Evolutionary conservation across 139 green algal genomes (phyloP).

Genomic region (Choricystis sp.): DNA sequence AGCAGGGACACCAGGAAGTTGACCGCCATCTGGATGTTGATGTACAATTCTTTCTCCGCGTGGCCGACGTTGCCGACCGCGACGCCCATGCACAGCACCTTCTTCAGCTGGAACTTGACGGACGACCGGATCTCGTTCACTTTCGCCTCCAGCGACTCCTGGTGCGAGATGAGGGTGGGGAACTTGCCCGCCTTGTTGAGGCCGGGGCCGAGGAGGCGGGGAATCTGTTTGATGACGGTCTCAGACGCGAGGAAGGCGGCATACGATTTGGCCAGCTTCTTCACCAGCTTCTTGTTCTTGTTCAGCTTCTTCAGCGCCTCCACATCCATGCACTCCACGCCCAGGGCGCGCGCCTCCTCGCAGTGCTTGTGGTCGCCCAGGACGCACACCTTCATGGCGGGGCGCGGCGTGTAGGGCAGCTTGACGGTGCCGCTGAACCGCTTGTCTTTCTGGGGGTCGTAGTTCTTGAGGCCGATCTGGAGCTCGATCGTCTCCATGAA

Average conservation of each 20-base stretch:
- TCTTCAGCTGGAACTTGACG: constrained; percentile 99
- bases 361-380: constrained; percentile 97
- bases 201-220: constrained; percentile 86
- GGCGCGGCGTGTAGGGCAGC: constrained; percentile 88
- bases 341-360: constrained; percentile 74
- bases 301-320: constrained; percentile 99
- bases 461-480: constrained; percentile 99
- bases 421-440: constrained; percentile 97
- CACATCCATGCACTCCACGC: constrained; percentile 78
- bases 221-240: constrained; percentile 98
- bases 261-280: constrained; percentile 95
- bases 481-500: constrained; percentile 98
- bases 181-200: constrained; percentile 99
- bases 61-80: constrained; percentile 87
- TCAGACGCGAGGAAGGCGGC: constrained; percentile 93
- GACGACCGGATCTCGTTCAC: constrained; percentile 73
- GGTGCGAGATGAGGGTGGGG: constrained; percentile 69
- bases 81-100: constrained; percentile 97
- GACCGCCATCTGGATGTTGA: constrained; percentile 73
- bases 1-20: constrained; percentile 99
- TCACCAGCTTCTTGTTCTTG: constrained; percentile 99
- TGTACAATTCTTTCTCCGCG: constrained; percentile 70
- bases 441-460: constrained; percentile 99
- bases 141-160: constrained; percentile 73
- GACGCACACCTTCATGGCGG: constrained; percentile 90